Evolutionary conservation across 208 protist genomes (phyloP).

Genomic region (Wallacemonas sp.): DNA sequence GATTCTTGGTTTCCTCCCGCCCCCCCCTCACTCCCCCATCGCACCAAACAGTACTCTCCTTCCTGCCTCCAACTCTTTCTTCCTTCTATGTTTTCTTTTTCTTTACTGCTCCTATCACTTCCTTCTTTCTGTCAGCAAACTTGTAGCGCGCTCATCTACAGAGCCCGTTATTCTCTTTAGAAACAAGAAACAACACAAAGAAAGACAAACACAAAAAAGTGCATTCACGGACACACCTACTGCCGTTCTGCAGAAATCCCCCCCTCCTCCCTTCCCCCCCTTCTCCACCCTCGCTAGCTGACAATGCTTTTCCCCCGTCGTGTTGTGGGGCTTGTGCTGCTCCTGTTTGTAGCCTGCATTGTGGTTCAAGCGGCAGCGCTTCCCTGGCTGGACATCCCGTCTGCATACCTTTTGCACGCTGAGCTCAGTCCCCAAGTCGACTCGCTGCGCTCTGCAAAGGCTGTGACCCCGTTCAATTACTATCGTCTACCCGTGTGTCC

Average conservation of each 20-base stretch:
- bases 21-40: no score
- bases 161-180: no score
- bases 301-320: neutral
- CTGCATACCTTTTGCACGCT: constrained; percentile 6
- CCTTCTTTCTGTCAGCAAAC: no score
- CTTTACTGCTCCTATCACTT: no score
- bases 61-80: no score
- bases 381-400: neutral
- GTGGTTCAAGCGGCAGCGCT: neutral
- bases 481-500: constrained; percentile 92
- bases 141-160: no score
- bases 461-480: constrained; percentile 93
- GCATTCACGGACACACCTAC: no score
- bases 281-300: neutral
- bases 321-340: neutral
- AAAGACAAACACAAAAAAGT: no score
- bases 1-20: no score
- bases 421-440: constrained; percentile 70
- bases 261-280: neutral
- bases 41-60: no score
- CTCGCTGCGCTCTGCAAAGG: constrained; percentile 86
- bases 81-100: no score
- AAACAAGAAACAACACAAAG: no score
- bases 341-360: constrained; percentile 8
- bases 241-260: neutral